A percentile compares a stretch with the other conserved stretches of the same genome.
These are phyloP conservation scores for Scheffersomyces ergatensis DNA, from an alignment of 805 yeast species.

Conservation along the genomic window DNA sequence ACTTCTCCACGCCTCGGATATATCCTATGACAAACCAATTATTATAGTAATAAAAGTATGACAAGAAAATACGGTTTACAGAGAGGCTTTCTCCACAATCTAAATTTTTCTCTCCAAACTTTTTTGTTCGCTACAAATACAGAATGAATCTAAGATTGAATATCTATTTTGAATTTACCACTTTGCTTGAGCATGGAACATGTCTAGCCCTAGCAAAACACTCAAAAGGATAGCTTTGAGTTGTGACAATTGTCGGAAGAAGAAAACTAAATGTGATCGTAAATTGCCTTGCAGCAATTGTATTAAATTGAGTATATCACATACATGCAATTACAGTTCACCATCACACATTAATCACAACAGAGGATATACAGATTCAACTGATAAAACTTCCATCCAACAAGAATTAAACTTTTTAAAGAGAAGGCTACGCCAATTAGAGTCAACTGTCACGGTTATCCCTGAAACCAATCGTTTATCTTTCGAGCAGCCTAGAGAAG, in stretches of 20 bases:
- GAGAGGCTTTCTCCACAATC: too few relatives aligned
- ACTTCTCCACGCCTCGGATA: too few relatives aligned
- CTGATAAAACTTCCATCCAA: background rate
- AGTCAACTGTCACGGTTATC: background rate
- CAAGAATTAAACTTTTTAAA: slow-evolving; percentile 2
- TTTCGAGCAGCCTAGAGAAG: background rate
- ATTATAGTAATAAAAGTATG: too few relatives aligned
- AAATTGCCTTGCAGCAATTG: slow-evolving; percentile 28
- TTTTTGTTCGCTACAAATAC: too few relatives aligned
- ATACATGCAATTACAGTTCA: slow-evolving; percentile 4
- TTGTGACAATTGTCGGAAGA: slow-evolving; percentile 45
- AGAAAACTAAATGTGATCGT: slow-evolving; percentile 45
- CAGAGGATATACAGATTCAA: background rate
- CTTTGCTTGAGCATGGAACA: background rate
- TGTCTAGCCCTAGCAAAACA: slow-evolving; percentile 13
- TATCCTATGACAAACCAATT: too few relatives aligned
- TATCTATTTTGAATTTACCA: too few relatives aligned
- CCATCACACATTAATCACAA: slow-evolving; percentile 3
- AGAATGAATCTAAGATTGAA: too few relatives aligned
- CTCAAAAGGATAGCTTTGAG: slow-evolving; percentile 44
- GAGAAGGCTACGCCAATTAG: slow-evolving; percentile 1
- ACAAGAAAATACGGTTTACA: too few relatives aligned
- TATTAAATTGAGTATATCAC: slow-evolving; percentile 5
- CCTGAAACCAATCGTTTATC: background rate
- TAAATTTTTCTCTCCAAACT: too few relatives aligned